These are phyloP conservation scores for Coemansia sp. DNA, from an alignment of 192 early-diverging fungal species.

Conservation along the genomic window DNA sequence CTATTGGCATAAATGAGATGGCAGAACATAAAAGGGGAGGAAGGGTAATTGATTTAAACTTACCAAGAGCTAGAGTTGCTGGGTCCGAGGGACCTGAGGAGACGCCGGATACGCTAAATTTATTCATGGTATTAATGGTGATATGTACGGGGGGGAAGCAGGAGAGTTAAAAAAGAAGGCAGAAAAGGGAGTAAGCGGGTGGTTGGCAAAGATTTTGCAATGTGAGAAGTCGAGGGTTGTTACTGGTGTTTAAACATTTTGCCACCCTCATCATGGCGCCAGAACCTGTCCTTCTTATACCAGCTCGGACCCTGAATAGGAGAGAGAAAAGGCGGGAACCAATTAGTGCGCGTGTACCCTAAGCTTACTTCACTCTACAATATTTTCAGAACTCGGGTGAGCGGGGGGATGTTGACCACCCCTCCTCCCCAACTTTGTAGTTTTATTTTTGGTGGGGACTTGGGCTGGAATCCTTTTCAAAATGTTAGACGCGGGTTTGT, in stretches of 20 bases:
- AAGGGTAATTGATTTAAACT: slow-evolving; percentile 12
- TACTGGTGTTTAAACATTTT: not conserved
- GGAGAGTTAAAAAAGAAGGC: not conserved
- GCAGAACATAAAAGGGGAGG: not conserved
- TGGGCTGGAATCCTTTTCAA: no score
- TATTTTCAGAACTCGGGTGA: no score
- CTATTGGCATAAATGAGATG: not conserved
- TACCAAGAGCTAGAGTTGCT: slow-evolving; percentile 33
- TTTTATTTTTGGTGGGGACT: no score
- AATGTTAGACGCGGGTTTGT: no score
- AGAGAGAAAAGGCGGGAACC: not conserved
- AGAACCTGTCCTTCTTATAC: not conserved
- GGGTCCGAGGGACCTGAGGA: slow-evolving; percentile 17
- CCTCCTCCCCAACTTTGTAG: no score
- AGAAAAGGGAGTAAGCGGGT: not conserved
- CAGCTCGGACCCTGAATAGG: not conserved
- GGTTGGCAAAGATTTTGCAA: not conserved
- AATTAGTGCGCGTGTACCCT: not conserved
- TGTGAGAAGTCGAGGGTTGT: not conserved
- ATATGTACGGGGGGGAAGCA: not conserved
- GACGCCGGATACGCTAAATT: no score
- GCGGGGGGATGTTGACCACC: no score
- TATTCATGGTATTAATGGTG: no score
- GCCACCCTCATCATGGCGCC: not conserved
- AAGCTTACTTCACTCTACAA: no score